Conservation (phyloP, 108 stramenopile genomes). For the Cyclotella choctawhatcheeana region DNA sequence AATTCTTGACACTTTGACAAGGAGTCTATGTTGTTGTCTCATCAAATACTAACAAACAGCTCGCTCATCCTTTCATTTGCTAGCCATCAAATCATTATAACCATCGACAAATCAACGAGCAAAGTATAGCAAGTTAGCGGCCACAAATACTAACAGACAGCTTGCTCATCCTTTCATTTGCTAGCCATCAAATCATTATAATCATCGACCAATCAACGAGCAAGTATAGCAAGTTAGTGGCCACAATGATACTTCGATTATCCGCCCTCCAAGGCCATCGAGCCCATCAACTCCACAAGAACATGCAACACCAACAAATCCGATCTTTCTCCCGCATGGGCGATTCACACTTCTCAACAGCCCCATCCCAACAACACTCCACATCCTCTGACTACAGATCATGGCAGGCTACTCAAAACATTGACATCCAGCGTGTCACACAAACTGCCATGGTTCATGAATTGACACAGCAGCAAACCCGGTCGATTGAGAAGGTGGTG, state of each 20-base stretch:
- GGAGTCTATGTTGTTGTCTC: too few species aligned
- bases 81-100: too few species aligned
- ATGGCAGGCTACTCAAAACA: conserved; percentile 82
- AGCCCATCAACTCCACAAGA: neutral
- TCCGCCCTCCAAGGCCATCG: neutral
- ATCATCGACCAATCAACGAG: conserved; percentile 3
- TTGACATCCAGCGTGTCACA: conserved; percentile 84
- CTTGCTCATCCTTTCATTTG: too few species aligned
- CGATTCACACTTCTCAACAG: conserved; percentile 1
- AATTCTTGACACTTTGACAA: too few species aligned
- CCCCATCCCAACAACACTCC: neutral
- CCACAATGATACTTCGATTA: conserved; percentile 10
- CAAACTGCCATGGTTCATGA: conserved; percentile 83
- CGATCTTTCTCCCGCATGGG: conserved; percentile 7
- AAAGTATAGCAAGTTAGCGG: too few species aligned
- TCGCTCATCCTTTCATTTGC: too few species aligned
- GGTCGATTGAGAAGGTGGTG: conserved; percentile 83
- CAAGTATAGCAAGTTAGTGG: neutral
- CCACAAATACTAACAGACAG: too few species aligned
- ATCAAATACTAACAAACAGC: too few species aligned
- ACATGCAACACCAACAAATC: neutral
- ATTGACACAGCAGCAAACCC: conserved; percentile 69
- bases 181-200: too few species aligned
- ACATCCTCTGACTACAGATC: conserved; percentile 27
- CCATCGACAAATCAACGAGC: too few species aligned